phyloP scores from a whole-genome alignment of 805 yeast species.

The Kluyveromyces lactis region DNA sequence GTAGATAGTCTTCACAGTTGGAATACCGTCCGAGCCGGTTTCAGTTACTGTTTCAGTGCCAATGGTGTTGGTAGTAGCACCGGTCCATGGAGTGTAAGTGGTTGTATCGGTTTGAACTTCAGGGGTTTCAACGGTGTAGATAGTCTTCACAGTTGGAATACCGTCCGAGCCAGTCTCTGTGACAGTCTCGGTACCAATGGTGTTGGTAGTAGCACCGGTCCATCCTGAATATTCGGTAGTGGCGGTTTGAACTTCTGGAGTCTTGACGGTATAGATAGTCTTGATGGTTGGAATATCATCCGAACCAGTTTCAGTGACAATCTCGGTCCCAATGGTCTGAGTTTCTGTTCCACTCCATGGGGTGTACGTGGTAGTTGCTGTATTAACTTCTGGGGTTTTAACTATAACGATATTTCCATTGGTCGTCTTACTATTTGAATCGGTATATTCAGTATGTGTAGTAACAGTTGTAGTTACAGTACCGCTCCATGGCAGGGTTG shows the following conservation, averaged over 20 bases:
- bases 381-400: conserved; percentile 4
- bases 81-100: too few species aligned
- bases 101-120: too few species aligned
- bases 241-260: conserved; percentile 6
- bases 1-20: too few species aligned
- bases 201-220: conserved; percentile 1
- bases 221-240: conserved; percentile 4
- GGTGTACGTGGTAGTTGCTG: not conserved
- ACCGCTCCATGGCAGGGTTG: conserved; percentile 3
- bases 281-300: conserved; percentile 10
- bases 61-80: too few species aligned
- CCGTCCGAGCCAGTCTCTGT: conserved; percentile 6
- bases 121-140: conserved; percentile 6
- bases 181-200: not conserved
- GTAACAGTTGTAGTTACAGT: not conserved
- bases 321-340: not conserved
- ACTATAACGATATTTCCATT: conserved; percentile 3
- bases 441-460: not conserved
- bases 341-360: not conserved
- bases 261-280: conserved; percentile 11
- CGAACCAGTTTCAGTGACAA: conserved; percentile 5
- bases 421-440: conserved; percentile 5
- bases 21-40: too few species aligned
- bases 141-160: conserved; percentile 1
- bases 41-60: too few species aligned